Evolutionary conservation across 2,329 filamentous ascomycete species (phyloP).

Genomic region (Sarocladium oryzae): DNA sequence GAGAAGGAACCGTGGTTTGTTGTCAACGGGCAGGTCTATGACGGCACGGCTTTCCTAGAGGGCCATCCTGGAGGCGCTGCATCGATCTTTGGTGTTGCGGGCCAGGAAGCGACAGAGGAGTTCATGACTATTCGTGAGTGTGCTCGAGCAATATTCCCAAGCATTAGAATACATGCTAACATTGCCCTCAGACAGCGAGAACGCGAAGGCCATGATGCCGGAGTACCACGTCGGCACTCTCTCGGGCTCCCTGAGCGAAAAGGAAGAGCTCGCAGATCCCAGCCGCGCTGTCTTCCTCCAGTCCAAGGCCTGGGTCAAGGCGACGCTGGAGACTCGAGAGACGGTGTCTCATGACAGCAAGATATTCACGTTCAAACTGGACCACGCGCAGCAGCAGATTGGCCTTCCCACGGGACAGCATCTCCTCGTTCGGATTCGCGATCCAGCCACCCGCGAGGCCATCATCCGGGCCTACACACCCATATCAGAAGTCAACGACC

Average conservation of each 20-base stretch:
- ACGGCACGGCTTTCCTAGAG: slow-evolving; percentile 74
- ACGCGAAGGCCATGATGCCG: slow-evolving; percentile 84
- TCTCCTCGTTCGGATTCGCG: slow-evolving; percentile 73
- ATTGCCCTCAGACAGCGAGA: slow-evolving; percentile 68
- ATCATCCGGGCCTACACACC: slow-evolving; percentile 87
- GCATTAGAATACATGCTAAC: slow-evolving; percentile 17
- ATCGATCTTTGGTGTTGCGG: slow-evolving; percentile 78
- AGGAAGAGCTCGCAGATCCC: slow-evolving; percentile 24
- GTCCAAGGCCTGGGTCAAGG: slow-evolving; percentile 65
- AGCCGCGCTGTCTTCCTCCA: slow-evolving; percentile 62
- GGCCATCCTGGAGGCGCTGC: slow-evolving; percentile 81
- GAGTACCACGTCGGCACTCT: slow-evolving; percentile 78
- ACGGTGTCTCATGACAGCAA: slow-evolving; percentile 69
- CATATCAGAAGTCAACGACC: slow-evolving; percentile 55
- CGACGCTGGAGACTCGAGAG: slow-evolving; percentile 61
- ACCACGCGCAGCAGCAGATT: slow-evolving; percentile 61
- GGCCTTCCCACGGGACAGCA: slow-evolving; percentile 83
- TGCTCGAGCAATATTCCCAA: neutral
- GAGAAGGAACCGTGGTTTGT: slow-evolving; percentile 77
- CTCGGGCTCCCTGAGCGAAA: slow-evolving; percentile 35
- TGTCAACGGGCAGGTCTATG: slow-evolving; percentile 80
- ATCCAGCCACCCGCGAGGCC: slow-evolving; percentile 61
- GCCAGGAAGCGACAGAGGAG: slow-evolving; percentile 75
- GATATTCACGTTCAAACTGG: slow-evolving; percentile 74
- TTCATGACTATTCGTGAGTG: slow-evolving; percentile 84